These are phyloP conservation scores for Persicaria maculosa DNA, from an alignment of 148 eudicot genomes.

Conservation along the genomic window DNA sequence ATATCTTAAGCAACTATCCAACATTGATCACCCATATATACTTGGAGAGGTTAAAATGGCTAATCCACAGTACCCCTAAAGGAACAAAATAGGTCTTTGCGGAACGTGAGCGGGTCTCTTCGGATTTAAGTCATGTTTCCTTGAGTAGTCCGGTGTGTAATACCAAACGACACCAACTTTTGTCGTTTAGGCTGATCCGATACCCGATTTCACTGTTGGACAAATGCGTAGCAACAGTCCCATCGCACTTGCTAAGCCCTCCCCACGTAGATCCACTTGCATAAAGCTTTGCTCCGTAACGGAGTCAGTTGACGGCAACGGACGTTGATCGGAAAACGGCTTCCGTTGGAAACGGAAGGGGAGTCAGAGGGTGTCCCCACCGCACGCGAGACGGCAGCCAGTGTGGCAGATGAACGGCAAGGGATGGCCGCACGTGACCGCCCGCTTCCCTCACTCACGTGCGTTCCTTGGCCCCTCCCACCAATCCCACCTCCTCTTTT, in stretches of 20 bases:
- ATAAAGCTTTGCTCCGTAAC: background rate
- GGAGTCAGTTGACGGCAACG: slow-evolving; percentile 5
- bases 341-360: background rate
- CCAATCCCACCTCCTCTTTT: background rate
- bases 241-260: background rate
- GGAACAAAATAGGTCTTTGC: too few species aligned
- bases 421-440: slow-evolving; percentile 85
- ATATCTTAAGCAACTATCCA: too few species aligned
- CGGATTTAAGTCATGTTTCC: background rate
- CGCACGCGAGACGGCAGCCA: slow-evolving; percentile 57
- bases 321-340: background rate
- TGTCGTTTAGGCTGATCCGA: background rate
- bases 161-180: background rate
- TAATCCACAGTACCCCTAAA: too few species aligned
- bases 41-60: too few species aligned
- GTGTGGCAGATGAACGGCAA: slow-evolving; percentile 54
- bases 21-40: too few species aligned
- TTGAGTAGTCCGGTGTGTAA: background rate
- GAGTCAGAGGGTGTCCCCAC: slow-evolving; percentile 34
- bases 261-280: background rate
- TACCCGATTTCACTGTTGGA: background rate
- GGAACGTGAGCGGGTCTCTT: too few species aligned
- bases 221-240: background rate
- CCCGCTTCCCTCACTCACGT: slow-evolving; percentile 45
- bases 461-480: slow-evolving; percentile 13